These are phyloP conservation scores for Cucurbita ficifolia DNA, from an alignment of 306 rosid species.

Conservation along the genomic window DNA sequence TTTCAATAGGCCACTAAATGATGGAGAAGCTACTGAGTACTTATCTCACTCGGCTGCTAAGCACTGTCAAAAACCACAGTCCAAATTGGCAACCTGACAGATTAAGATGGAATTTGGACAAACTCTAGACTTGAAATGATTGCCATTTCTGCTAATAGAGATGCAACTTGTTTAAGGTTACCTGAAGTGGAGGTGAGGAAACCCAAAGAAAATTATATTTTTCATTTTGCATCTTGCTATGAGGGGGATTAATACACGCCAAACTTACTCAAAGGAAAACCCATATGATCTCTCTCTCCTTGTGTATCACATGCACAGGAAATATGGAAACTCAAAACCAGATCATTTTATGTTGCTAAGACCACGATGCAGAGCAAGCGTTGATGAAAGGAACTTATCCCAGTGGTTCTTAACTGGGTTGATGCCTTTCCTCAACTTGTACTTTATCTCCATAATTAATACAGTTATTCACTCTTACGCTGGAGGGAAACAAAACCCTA, in stretches of 20 bases:
- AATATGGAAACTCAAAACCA: not conserved
- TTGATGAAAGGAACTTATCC: not conserved
- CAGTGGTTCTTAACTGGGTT: not conserved
- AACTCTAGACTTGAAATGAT: not conserved
- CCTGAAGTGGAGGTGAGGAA: not conserved
- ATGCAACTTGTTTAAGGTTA: not conserved
- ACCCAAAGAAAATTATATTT: not conserved
- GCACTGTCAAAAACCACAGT: not conserved
- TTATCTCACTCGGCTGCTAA: too few relatives aligned
- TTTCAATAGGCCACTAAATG: too few relatives aligned
- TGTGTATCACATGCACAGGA: not conserved
- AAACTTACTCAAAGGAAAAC: not conserved
- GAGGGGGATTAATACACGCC: not conserved
- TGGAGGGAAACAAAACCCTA: not conserved
- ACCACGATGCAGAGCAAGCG: not conserved
- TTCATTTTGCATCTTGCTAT: not conserved
- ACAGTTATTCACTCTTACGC: not conserved
- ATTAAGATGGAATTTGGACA: not conserved
- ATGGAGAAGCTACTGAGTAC: too few relatives aligned
- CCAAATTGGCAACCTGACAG: not conserved
- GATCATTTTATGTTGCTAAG: not conserved
- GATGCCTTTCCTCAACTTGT: not conserved
- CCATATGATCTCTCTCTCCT: not conserved
- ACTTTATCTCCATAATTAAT: not conserved
- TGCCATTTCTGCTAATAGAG: not conserved